These are phyloP conservation scores for Xylaria scruposa DNA, from an alignment of 495 filamentous ascomycete species.

Conservation along the genomic window DNA sequence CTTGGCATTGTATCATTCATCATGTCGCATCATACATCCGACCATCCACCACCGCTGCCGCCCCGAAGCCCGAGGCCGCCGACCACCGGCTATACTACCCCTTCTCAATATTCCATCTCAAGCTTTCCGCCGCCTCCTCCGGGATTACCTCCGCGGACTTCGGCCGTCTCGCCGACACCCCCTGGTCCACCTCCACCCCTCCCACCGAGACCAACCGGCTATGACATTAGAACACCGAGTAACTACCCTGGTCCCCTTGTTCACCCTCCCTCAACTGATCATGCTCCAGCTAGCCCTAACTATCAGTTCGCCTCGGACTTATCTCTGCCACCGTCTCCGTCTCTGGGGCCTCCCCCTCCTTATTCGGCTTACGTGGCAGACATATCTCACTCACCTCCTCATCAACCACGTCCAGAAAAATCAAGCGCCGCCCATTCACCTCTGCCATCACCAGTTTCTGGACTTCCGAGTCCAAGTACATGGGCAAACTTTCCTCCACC, in stretches of 20 bases:
- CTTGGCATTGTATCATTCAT: background rate
- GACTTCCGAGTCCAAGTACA: slow-evolving; percentile 3
- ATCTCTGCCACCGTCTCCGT: slow-evolving; percentile 10
- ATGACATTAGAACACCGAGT: slow-evolving; percentile 22
- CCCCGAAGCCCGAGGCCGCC: slow-evolving; percentile 29
- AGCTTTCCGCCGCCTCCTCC: slow-evolving; percentile 21
- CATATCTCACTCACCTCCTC: background rate
- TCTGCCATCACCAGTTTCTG: background rate
- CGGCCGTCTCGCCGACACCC: slow-evolving; percentile 13
- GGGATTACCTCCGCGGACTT: slow-evolving; percentile 22
- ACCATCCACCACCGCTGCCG: slow-evolving; percentile 32
- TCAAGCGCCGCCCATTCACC: background rate
- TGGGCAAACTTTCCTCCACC: slow-evolving; percentile 27
- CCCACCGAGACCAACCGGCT: slow-evolving; percentile 32
- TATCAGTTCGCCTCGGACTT: background rate
- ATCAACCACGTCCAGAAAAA: background rate
- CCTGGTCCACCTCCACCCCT: slow-evolving; percentile 25
- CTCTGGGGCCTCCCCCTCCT: slow-evolving; percentile 18
- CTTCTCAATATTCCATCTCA: slow-evolving; percentile 19
- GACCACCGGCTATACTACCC: slow-evolving; percentile 3
- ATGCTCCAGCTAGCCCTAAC: background rate
- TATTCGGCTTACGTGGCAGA: slow-evolving; percentile 26
- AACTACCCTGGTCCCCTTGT: background rate
- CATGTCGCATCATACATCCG: slow-evolving; percentile 27
- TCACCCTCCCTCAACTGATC: background rate